Conservation (phyloP, 73 alveolate species). For the Halteria grandinella region DNA sequence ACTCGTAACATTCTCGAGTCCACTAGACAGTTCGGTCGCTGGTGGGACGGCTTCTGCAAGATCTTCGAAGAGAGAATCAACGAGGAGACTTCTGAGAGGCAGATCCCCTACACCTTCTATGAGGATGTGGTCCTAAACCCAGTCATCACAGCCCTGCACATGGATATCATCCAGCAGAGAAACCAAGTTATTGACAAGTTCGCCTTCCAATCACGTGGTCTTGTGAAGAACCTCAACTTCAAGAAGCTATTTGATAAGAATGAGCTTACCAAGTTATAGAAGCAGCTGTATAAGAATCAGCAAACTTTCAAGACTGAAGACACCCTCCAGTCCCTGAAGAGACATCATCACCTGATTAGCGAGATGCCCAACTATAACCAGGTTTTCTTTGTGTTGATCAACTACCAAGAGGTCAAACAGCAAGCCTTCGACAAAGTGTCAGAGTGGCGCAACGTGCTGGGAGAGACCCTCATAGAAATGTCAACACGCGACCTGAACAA, state of each 20-base stretch:
- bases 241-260: slow-evolving; percentile 65
- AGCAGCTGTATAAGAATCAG: slow-evolving; percentile 43
- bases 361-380: slow-evolving; percentile 69
- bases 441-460: slow-evolving; percentile 88
- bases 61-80: slow-evolving; percentile 75
- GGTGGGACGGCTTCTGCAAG: slow-evolving; percentile 92
- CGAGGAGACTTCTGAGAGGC: slow-evolving; percentile 71
- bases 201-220: slow-evolving; percentile 35
- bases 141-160: slow-evolving; percentile 63
- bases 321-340: slow-evolving; percentile 29
- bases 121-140: slow-evolving; percentile 76
- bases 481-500: slow-evolving; percentile 87
- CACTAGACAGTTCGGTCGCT: slow-evolving; percentile 82
- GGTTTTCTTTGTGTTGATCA: slow-evolving; percentile 69
- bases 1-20: slow-evolving; percentile 76
- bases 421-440: slow-evolving; percentile 59
- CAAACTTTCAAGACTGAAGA: slow-evolving; percentile 53
- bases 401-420: slow-evolving; percentile 56
- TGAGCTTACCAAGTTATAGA: slow-evolving; percentile 58
- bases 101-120: slow-evolving; percentile 74
- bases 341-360: slow-evolving; percentile 39
- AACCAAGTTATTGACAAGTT: slow-evolving; percentile 67
- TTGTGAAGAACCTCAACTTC: slow-evolving; percentile 60
- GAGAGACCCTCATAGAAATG: slow-evolving; percentile 85
- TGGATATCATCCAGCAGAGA: slow-evolving; percentile 60